phyloP scores from a whole-genome alignment of 345 rosid genomes.

The Balakata baccata region DNA sequence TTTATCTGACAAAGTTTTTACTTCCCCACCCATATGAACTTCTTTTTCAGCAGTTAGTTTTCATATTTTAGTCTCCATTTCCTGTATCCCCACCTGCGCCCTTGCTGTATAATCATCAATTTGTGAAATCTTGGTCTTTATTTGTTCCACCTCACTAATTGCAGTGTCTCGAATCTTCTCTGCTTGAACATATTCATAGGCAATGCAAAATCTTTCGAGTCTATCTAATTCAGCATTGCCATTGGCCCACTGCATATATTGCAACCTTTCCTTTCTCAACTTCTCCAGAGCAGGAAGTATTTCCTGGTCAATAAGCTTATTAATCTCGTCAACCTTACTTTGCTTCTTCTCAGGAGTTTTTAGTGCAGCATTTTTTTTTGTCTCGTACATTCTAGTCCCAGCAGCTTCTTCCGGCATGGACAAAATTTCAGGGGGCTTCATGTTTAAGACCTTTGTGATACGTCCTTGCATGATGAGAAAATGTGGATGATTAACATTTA shows the following conservation, averaged over 20 bases:
- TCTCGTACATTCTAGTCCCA: conserved; percentile 98
- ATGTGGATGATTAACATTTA: conserved; percentile 94
- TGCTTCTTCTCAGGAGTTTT: conserved; percentile 97
- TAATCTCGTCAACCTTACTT: conserved; percentile 87
- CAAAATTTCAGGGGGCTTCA: conserved; percentile 96
- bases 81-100: conserved; percentile 45
- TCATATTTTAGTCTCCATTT: conserved; percentile 58
- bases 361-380: conserved; percentile 80
- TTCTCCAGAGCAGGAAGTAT: conserved; percentile 92
- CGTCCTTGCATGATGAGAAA: conserved; percentile 99
- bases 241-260: conserved; percentile 97
- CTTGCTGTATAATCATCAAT: conserved; percentile 55
- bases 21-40: conserved; percentile 90
- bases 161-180: conserved; percentile 58
- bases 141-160: conserved; percentile 46
- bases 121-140: conserved; percentile 45
- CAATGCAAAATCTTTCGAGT: conserved; percentile 66
- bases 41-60: conserved; percentile 72
- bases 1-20: conserved; percentile 61
- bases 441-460: conserved; percentile 89
- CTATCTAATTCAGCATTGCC: conserved; percentile 74
- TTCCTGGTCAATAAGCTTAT: conserved; percentile 85
- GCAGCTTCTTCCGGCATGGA: conserved; percentile 99
- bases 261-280: conserved; percentile 79
- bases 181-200: conserved; percentile 63